Percentiles rank a stretch among this genome's conserved stretches.
phyloP scores from a whole-genome alignment of 1,284 basidiomycete species.

The Cryptococcus deneoformans region DNA sequence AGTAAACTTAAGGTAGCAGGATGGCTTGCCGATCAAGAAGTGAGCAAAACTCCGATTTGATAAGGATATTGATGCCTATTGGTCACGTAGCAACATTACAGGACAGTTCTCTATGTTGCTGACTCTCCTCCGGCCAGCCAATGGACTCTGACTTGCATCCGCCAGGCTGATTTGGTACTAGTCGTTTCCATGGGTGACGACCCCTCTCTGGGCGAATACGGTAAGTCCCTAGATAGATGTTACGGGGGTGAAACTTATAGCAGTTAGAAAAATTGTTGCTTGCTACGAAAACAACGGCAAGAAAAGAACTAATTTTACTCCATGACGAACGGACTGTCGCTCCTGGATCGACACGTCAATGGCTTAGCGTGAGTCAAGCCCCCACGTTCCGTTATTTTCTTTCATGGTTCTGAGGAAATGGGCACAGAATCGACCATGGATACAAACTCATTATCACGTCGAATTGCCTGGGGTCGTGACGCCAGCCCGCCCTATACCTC shows the following conservation, averaged over 20 bases:
- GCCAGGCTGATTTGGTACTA: conserved; percentile 95
- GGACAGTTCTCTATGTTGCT: conserved; percentile 88
- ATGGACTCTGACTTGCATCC: conserved; percentile 97
- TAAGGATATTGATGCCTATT: not conserved
- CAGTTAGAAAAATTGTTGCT: conserved; percentile 70
- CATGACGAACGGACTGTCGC: conserved; percentile 87
- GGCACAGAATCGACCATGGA: conserved; percentile 81
- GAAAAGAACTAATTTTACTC: conserved; percentile 92
- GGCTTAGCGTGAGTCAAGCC: conserved; percentile 71
- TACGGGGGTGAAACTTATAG: conserved; percentile 25
- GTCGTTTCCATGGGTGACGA: conserved; percentile 89
- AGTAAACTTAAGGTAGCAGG: conserved; percentile 86
- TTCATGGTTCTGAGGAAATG: not conserved
- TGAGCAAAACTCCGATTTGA: conserved; percentile 1
- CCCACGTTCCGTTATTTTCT: not conserved
- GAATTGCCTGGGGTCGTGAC: conserved; percentile 56
- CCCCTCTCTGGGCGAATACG: conserved; percentile 78
- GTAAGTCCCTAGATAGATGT: conserved; percentile 4
- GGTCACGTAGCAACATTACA: conserved; percentile 62
- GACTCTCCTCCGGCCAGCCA: conserved; percentile 87
- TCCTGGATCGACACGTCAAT: conserved; percentile 90
- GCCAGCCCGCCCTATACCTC: conserved; percentile 55
- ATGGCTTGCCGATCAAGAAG: conserved; percentile 90
- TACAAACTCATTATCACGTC: conserved; percentile 52
- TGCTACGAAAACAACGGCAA: conserved; percentile 91